Conservation (phyloP, 805 yeast genomes). For the Zygotorulaspora sp. region DNA sequence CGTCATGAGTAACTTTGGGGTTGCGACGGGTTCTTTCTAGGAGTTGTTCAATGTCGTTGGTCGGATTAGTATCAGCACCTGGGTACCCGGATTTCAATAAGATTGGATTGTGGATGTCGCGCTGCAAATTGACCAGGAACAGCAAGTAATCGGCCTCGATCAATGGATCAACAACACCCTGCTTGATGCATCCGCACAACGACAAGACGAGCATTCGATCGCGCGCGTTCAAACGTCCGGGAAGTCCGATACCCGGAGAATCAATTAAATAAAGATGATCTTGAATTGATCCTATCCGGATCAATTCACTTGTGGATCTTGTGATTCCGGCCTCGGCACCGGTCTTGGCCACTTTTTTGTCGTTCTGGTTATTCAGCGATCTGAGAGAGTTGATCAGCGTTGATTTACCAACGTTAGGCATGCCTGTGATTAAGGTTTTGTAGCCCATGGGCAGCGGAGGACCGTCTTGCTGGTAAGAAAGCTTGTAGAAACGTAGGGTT, state of each 20-base stretch:
- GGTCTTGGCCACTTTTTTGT: conserved; percentile 69
- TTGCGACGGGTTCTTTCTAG: conserved; percentile 17
- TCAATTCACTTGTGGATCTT: conserved; percentile 66
- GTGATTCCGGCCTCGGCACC: conserved; percentile 93
- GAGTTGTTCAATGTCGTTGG: conserved; percentile 40
- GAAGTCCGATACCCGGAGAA: conserved; percentile 90
- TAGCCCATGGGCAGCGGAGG: conserved; percentile 85
- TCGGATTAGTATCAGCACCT: conserved; percentile 36
- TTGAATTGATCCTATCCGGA: conserved; percentile 45
- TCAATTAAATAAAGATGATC: conserved; percentile 66
- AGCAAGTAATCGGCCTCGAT: conserved; percentile 82
- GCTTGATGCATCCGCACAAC: conserved; percentile 69
- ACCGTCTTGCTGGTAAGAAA: conserved; percentile 29
- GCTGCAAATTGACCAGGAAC: conserved; percentile 62
- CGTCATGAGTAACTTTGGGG: conserved; percentile 32
- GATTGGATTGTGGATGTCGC: conserved; percentile 6
- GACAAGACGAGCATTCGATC: conserved; percentile 72
- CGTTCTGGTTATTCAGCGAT: conserved; percentile 44
- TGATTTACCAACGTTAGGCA: conserved; percentile 98
- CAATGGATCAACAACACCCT: conserved; percentile 71
- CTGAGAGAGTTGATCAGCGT: conserved; percentile 76
- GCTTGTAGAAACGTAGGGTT: conserved; percentile 43
- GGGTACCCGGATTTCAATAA: conserved; percentile 17
- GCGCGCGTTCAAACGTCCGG: conserved; percentile 53
- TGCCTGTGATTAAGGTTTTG: conserved; percentile 73